Conservation (phyloP, 176 grass and related monocot species). For the Eleusine indica region DNA sequence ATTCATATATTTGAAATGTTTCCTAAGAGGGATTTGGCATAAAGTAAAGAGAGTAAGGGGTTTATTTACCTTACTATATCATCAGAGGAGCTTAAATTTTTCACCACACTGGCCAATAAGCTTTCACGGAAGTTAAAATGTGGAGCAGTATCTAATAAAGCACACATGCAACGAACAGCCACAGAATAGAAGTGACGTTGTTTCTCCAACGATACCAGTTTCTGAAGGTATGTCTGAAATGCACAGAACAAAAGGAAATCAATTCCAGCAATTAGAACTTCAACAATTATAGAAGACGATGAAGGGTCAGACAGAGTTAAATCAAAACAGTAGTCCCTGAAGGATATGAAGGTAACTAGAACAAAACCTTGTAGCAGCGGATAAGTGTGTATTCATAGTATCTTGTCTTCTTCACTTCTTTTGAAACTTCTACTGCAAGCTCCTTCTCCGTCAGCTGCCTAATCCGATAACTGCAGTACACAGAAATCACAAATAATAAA, state of each 20-base stretch:
- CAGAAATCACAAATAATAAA: constrained; percentile 25
- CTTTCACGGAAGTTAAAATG: constrained; percentile 94
- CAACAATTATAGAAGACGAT: constrained; percentile 15
- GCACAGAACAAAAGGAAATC: constrained; percentile 12
- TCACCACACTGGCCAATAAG: constrained; percentile 66
- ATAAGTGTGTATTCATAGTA: constrained; percentile 90
- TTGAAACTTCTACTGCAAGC: constrained; percentile 79
- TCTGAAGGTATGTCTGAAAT: constrained; percentile 79
- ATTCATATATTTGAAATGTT: constrained; percentile 1
- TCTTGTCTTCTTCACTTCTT: constrained; percentile 77
- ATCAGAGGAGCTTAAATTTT: constrained; percentile 88
- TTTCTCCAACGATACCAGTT: constrained; percentile 80
- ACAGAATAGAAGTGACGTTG: constrained; percentile 50
- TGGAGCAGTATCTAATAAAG: constrained; percentile 75
- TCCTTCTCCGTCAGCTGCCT: constrained; percentile 93
- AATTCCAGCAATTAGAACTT: constrained; percentile 26
- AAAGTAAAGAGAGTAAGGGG: constrained; percentile 13
- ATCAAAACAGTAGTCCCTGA: constrained; percentile 6
- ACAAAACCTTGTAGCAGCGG: constrained; percentile 80
- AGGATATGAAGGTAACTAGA: background rate
- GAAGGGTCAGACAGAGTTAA: background rate
- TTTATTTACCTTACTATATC: constrained; percentile 68
- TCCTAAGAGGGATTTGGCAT: background rate
- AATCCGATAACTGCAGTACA: constrained; percentile 78
- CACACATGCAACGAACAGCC: constrained; percentile 79